Evolutionary conservation across 1,284 basidiomycete genomes (phyloP), one percentile per base, ranked within the genome.

Genomic region (Afroboletus lepidellus): DNA sequence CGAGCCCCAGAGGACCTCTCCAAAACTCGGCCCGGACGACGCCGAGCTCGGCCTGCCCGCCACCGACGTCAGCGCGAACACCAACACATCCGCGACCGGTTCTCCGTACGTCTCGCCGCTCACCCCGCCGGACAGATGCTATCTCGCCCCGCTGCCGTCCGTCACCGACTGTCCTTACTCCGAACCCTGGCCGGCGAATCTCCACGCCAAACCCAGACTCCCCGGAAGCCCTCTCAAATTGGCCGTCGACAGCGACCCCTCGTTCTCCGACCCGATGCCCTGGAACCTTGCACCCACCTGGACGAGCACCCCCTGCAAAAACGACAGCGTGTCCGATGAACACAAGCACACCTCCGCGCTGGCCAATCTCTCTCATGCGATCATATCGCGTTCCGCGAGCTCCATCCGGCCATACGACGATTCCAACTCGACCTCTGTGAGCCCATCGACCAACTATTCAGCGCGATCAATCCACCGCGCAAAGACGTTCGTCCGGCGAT

Each of bases 71-170:
- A 38, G 44, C 20, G 30, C 41, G 18, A 34, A 38, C 3, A 49
- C 50, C 11, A 52, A 62, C 3, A 53, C 38, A 0, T 60, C 65
- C 23, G 18, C 3, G 16, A 48, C 50, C 1, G 50, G 50, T 9
- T 47, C 50, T 8, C 20, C 29, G 11, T 61, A 27, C 20, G 38
- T 54, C 13, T 18, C 53, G 15, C 66, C 64, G 7, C 64, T 66
- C 38, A 66, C 65, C 15, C 63, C 64, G 1, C 63, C 66, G 3
- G 63, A 66, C 45, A 57, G 54, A 41, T 67, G 59, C 16, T 63
- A 63, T 43, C 55, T 65, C 42, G 54, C 51, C 0, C 61, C 61
- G 12, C 23, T 59, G 1, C 46, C 59, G 2, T 50, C 66, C 13
- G 15, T 8, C 5, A 48, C 51, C 41, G 66, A 69, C 41, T 63